These are phyloP conservation scores for Tetragonia tetragonoides DNA, from an alignment of 148 eudicot species.

Conservation along the genomic window DNA sequence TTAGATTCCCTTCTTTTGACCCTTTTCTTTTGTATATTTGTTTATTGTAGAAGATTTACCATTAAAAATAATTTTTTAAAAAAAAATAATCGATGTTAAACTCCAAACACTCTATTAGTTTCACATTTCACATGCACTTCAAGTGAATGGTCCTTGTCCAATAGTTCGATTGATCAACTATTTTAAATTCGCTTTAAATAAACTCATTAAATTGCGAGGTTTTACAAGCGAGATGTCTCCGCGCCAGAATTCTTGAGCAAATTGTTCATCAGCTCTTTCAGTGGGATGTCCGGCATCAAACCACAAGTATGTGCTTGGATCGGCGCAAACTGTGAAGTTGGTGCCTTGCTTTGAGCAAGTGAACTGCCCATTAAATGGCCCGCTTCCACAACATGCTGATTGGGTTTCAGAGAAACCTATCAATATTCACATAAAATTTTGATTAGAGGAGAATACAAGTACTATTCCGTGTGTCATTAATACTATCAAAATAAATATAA, in stretches of 20 bases:
- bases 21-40: too few relatives aligned
- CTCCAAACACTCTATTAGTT: too few relatives aligned
- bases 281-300: constrained; percentile 43
- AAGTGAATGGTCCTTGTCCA: too few relatives aligned
- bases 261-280: constrained; percentile 33
- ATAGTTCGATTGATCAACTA: too few relatives aligned
- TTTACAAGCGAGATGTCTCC: constrained; percentile 24
- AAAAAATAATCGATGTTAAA: too few relatives aligned
- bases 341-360: constrained; percentile 16
- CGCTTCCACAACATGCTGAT: constrained; percentile 44
- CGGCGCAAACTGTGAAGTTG: constrained; percentile 27
- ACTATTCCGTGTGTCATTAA: too few relatives aligned
- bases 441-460: too few relatives aligned
- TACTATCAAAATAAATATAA: too few relatives aligned
- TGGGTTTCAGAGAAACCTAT: constrained; percentile 34
- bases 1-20: too few relatives aligned
- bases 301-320: constrained; percentile 26
- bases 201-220: constrained; percentile 30
- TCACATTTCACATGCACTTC: too few relatives aligned
- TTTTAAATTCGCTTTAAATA: neutral
- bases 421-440: neutral
- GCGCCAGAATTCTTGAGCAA: constrained; percentile 36
- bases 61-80: too few relatives aligned
- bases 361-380: constrained; percentile 29
- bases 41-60: too few relatives aligned